phyloP scores from a whole-genome alignment of 192 early-diverging fungal genomes.

The Coemansia sp. region DNA sequence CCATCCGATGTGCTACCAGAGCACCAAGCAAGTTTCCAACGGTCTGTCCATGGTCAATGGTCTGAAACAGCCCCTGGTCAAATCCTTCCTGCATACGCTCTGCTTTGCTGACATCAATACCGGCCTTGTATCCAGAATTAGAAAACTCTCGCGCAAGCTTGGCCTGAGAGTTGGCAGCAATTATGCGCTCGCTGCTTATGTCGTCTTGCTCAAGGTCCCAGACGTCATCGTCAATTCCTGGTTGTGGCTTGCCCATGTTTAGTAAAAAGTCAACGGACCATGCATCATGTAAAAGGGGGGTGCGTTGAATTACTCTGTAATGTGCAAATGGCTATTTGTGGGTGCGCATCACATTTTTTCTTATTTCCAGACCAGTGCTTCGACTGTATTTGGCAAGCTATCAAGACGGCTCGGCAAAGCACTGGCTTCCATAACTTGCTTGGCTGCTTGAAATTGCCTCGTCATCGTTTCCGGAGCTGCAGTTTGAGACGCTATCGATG shows the following conservation, averaged over 20 bases:
- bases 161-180: constrained; percentile 17
- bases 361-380: too few species aligned
- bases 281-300: too few species aligned
- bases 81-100: constrained; percentile 36
- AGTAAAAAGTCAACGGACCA: too few species aligned
- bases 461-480: too few species aligned
- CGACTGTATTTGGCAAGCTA: too few species aligned
- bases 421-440: too few species aligned
- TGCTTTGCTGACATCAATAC: constrained; percentile 34
- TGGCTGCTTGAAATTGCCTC: too few species aligned
- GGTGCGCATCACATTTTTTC: too few species aligned
- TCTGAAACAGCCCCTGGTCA: constrained; percentile 21
- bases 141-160: constrained; percentile 24
- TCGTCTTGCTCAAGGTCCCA: constrained; percentile 26
- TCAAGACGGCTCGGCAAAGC: too few species aligned
- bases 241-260: neutral
- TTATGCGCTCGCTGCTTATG: constrained; percentile 16
- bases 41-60: constrained; percentile 16
- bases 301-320: too few species aligned
- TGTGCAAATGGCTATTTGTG: too few species aligned
- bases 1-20: constrained; percentile 24
- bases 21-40: constrained; percentile 28
- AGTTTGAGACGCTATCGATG: too few species aligned
- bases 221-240: constrained; percentile 14
- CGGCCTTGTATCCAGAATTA: constrained; percentile 36